These are phyloP conservation scores for Mortierella sp. DNA, from an alignment of 371 early-diverging fungal species.

Conservation along the genomic window DNA sequence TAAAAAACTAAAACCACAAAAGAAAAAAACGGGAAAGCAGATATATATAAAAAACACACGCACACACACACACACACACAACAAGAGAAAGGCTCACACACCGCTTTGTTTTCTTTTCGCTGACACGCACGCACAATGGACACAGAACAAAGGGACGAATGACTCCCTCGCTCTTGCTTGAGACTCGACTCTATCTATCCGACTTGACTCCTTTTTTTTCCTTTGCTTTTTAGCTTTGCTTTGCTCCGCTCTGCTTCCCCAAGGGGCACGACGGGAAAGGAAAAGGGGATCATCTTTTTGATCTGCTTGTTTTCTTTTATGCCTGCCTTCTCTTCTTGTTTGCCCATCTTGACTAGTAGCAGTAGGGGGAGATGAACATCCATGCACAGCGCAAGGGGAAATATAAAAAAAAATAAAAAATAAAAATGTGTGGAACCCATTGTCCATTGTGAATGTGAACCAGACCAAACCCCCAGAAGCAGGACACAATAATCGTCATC, in stretches of 20 bases:
- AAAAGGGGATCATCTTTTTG: background rate
- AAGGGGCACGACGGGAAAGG: background rate
- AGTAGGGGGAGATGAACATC: background rate
- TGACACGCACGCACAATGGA: too few relatives aligned
- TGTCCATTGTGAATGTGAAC: background rate
- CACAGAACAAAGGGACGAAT: background rate
- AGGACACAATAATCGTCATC: background rate
- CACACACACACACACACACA: too few relatives aligned
- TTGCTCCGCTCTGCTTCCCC: background rate
- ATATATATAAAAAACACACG: too few relatives aligned
- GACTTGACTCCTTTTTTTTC: background rate
- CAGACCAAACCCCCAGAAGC: background rate
- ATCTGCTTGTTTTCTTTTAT: background rate
- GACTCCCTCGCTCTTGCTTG: background rate
- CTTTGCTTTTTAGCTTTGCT: background rate
- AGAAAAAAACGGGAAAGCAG: background rate
- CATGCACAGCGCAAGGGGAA: background rate
- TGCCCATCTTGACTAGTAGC: too few relatives aligned
- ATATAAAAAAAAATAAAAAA: too few relatives aligned
- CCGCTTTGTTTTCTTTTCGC: too few relatives aligned
- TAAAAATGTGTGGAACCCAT: too few relatives aligned
- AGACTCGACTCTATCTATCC: background rate
- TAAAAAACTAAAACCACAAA: too few relatives aligned
- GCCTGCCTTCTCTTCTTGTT: background rate
- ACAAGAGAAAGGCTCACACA: too few relatives aligned